Evolutionary conservation across 805 yeast species (phyloP).

Genomic region (Wickerhamomyces subpelliculosus): DNA sequence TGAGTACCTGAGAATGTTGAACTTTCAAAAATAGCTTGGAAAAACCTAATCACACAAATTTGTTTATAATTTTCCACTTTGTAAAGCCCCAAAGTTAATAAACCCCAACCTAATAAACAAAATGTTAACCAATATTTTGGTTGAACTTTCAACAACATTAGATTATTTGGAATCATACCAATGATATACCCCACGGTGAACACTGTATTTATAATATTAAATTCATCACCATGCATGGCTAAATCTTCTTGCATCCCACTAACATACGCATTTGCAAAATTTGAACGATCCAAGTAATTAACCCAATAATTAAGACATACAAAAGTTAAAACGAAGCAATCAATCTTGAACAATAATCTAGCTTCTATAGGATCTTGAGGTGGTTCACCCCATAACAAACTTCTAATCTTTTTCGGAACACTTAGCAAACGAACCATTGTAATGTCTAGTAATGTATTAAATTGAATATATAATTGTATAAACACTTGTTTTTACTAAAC

Average conservation of each 20-base stretch:
- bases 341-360: slow-evolving; percentile 17
- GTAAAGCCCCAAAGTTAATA: slow-evolving; percentile 44
- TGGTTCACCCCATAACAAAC: slow-evolving; percentile 18
- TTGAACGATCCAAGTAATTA: slow-evolving; percentile 54
- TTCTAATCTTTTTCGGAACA: slow-evolving; percentile 1
- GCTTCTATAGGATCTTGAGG: slow-evolving; percentile 16
- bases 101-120: slow-evolving; percentile 51
- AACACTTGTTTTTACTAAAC: no score
- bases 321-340: slow-evolving; percentile 19
- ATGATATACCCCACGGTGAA: slow-evolving; percentile 57
- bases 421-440: no score
- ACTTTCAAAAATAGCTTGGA: slow-evolving; percentile 55
- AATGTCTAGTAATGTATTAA: no score
- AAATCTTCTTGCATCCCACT: slow-evolving; percentile 59
- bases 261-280: slow-evolving; percentile 54
- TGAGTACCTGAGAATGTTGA: slow-evolving; percentile 52
- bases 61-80: slow-evolving; percentile 40
- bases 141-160: slow-evolving; percentile 42
- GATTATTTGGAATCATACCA: slow-evolving; percentile 56
- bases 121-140: slow-evolving; percentile 53
- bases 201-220: slow-evolving; percentile 45
- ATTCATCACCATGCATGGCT: slow-evolving; percentile 39
- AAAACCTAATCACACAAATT: slow-evolving; percentile 50
- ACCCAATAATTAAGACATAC: slow-evolving; percentile 23
- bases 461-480: no score